Conservation (phyloP, 1,284 basidiomycete genomes). For the Leccinum pallidistipes region DNA sequence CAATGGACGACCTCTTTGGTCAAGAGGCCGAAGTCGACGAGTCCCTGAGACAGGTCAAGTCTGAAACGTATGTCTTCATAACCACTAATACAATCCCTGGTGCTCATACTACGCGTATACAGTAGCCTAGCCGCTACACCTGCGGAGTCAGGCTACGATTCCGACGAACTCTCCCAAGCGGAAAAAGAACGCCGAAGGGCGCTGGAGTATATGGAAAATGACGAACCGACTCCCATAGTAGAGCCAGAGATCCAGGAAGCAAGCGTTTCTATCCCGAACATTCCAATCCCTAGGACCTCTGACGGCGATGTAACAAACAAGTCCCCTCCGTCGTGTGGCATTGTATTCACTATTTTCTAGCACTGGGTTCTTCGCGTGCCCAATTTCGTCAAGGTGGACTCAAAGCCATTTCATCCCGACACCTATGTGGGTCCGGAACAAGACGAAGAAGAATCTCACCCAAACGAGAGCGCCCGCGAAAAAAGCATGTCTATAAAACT, state of each 20-base stretch:
- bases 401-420: slow-evolving; percentile 79
- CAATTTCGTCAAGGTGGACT: slow-evolving; percentile 80
- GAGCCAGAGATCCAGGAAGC: slow-evolving; percentile 60
- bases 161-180: slow-evolving; percentile 65
- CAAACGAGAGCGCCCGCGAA: slow-evolving; percentile 60
- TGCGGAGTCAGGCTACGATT: slow-evolving; percentile 54
- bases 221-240: slow-evolving; percentile 57
- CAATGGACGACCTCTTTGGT: slow-evolving; percentile 78
- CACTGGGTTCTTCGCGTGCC: slow-evolving; percentile 84
- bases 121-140: slow-evolving; percentile 37
- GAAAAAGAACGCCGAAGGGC: slow-evolving; percentile 68
- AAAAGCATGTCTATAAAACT: slow-evolving; percentile 80
- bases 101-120: slow-evolving; percentile 17
- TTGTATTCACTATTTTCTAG: slow-evolving; percentile 38
- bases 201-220: slow-evolving; percentile 82
- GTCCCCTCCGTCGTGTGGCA: background rate
- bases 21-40: slow-evolving; percentile 64
- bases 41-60: slow-evolving; percentile 40
- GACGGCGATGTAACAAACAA: slow-evolving; percentile 61
- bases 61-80: slow-evolving; percentile 28
- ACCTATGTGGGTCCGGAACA: slow-evolving; percentile 81
- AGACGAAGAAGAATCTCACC: slow-evolving; percentile 62
- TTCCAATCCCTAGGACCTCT: slow-evolving; percentile 70
- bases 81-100: slow-evolving; percentile 1
- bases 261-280: slow-evolving; percentile 72